phyloP scores from a whole-genome alignment of 495 filamentous ascomycete genomes.

The Xylaria intraflava region DNA sequence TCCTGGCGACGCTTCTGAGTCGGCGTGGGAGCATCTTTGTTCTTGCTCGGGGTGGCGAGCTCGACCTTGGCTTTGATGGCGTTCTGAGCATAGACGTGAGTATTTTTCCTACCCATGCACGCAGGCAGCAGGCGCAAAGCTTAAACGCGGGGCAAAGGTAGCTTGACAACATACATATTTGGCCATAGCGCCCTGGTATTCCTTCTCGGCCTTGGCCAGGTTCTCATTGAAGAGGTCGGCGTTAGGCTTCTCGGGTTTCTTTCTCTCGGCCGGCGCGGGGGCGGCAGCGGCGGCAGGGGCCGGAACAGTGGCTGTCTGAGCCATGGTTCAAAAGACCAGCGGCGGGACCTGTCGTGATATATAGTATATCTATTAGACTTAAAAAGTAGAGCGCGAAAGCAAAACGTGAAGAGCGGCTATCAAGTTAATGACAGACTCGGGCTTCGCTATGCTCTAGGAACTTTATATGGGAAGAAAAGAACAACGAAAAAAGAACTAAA shows the following conservation, averaged over 20 bases:
- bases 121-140: not conserved
- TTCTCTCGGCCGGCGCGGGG: slow-evolving; percentile 35
- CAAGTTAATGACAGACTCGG: slow-evolving; percentile 4
- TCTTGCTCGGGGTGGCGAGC: slow-evolving; percentile 56
- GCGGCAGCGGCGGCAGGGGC: slow-evolving; percentile 21
- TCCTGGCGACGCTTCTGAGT: slow-evolving; percentile 71
- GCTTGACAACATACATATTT: slow-evolving; percentile 68
- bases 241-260: slow-evolving; percentile 67
- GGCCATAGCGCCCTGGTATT: slow-evolving; percentile 63
- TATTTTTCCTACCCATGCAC: not conserved
- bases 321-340: slow-evolving; percentile 26
- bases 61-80: slow-evolving; percentile 80
- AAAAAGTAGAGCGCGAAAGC: slow-evolving; percentile 18
- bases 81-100: slow-evolving; percentile 50
- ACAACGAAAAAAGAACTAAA: not conserved
- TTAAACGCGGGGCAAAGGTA: not conserved
- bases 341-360: not conserved
- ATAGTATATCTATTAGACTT: slow-evolving; percentile 2
- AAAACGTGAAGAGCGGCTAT: slow-evolving; percentile 17
- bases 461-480: not conserved
- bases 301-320: slow-evolving; percentile 28
- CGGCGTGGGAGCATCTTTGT: slow-evolving; percentile 67
- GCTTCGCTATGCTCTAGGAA: not conserved
- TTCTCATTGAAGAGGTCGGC: slow-evolving; percentile 62
- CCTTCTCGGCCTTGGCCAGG: slow-evolving; percentile 74